These are phyloP conservation scores for Rhynchospora tenuis DNA, from an alignment of 176 grass and related monocot species.

Conservation along the genomic window DNA sequence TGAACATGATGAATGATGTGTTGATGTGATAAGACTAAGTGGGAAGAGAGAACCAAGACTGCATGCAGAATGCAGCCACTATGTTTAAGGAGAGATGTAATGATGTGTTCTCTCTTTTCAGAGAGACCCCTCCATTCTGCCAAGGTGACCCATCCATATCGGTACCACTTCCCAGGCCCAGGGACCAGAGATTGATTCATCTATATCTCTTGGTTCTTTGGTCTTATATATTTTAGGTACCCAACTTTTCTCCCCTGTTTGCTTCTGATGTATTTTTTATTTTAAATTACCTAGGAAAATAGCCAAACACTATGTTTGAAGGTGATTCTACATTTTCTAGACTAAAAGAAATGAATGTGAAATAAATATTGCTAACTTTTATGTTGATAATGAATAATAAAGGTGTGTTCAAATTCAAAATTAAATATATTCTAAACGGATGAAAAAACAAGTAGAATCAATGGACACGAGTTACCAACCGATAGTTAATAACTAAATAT, in stretches of 20 bases:
- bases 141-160: not conserved
- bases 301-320: not conserved
- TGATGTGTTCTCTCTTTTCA: not conserved
- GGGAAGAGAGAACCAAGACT: not conserved
- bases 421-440: too few relatives aligned
- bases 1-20: not conserved
- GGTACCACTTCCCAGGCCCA: not conserved
- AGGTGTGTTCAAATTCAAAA: too few relatives aligned
- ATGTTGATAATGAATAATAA: too few relatives aligned
- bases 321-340: too few relatives aligned
- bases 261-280: not conserved
- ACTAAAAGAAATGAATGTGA: too few relatives aligned
- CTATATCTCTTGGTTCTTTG: not conserved
- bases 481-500: too few relatives aligned
- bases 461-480: too few relatives aligned
- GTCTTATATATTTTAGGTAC: not conserved
- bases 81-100: slow-evolving; percentile 8
- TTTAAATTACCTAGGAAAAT: not conserved
- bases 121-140: not conserved
- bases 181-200: not conserved
- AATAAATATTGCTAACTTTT: too few relatives aligned
- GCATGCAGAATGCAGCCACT: slow-evolving; percentile 15
- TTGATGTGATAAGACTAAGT: slow-evolving; percentile 3
- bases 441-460: too few relatives aligned
- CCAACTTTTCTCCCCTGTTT: not conserved